phyloP scores from a whole-genome alignment of 2,329 filamentous ascomycete genomes.

The Penicillium griseofulvum region DNA sequence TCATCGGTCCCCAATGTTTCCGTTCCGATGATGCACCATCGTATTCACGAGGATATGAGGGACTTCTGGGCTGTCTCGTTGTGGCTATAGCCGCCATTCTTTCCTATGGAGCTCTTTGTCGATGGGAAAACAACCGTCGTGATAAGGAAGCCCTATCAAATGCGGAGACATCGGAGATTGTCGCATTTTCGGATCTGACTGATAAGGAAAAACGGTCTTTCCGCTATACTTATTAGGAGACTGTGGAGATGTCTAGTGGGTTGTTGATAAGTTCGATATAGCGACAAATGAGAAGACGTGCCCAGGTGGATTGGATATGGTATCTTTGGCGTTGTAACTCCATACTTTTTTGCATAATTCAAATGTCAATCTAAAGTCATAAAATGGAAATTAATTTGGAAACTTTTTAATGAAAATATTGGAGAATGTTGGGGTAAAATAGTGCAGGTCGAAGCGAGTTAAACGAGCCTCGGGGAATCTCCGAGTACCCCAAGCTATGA shows the following conservation, averaged over 20 bases:
- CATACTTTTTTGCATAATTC: too few relatives aligned
- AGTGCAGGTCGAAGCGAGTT: neutral
- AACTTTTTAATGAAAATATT: too few relatives aligned
- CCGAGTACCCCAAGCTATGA: neutral
- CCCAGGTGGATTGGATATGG: too few relatives aligned
- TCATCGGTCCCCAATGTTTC: conserved; percentile 18
- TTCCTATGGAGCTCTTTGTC: conserved; percentile 22
- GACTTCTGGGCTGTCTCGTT: conserved; percentile 19
- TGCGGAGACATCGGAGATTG: conserved; percentile 5
- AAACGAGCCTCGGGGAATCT: neutral
- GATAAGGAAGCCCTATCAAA: conserved; percentile 11
- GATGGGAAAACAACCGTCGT: conserved; percentile 21
- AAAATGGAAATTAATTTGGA: too few relatives aligned
- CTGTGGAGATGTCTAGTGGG: neutral
- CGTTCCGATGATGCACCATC: conserved; percentile 18
- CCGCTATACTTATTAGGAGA: conserved; percentile 23
- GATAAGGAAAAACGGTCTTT: conserved; percentile 26
- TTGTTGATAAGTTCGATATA: neutral
- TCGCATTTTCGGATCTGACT: conserved; percentile 23
- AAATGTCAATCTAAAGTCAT: too few relatives aligned
- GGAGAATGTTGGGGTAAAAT: neutral
- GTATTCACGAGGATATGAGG: conserved; percentile 23
- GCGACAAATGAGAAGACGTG: neutral
- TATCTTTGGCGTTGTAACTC: too few relatives aligned
- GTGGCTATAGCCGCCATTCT: conserved; percentile 19